phyloP scores from a whole-genome alignment of 2,329 filamentous ascomycete species.

The Colletotrichum sp. region DNA sequence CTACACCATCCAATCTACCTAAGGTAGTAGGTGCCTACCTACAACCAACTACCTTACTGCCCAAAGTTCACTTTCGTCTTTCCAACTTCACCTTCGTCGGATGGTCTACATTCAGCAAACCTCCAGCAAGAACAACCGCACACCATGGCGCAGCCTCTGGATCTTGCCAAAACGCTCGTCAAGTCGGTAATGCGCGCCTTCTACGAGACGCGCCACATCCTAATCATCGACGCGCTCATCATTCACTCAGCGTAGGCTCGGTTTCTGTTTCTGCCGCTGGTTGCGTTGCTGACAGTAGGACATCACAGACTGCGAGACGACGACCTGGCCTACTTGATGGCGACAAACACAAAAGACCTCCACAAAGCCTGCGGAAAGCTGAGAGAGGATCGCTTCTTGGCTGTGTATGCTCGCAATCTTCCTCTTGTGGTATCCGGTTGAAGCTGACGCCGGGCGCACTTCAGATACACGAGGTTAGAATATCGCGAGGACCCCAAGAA shows the following conservation, averaged over 20 bases:
- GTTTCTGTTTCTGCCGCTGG: background rate
- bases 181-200: conserved; percentile 87
- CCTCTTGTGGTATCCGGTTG: background rate
- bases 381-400: conserved; percentile 83
- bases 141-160: conserved; percentile 39
- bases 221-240: conserved; percentile 86
- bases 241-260: conserved; percentile 75
- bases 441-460: background rate
- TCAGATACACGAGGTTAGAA: conserved; percentile 21
- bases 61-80: background rate
- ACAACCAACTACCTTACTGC: background rate
- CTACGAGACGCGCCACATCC: conserved; percentile 83
- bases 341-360: conserved; percentile 89
- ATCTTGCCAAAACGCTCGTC: conserved; percentile 75
- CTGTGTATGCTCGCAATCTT: conserved; percentile 63
- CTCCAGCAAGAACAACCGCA: background rate
- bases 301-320: conserved; percentile 77
- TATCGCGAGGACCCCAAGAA: conserved; percentile 23
- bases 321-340: conserved; percentile 85
- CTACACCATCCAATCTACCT: background rate
- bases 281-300: conserved; percentile 56
- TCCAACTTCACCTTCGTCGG: background rate
- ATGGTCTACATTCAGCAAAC: background rate
- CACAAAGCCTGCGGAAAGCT: conserved; percentile 88
- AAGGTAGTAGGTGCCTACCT: background rate